A percentile compares a stretch with the other conserved stretches of the same genome.
phyloP scores from a whole-genome alignment of 2,329 filamentous ascomycete species.

The Dactylellina haptotyla region DNA sequence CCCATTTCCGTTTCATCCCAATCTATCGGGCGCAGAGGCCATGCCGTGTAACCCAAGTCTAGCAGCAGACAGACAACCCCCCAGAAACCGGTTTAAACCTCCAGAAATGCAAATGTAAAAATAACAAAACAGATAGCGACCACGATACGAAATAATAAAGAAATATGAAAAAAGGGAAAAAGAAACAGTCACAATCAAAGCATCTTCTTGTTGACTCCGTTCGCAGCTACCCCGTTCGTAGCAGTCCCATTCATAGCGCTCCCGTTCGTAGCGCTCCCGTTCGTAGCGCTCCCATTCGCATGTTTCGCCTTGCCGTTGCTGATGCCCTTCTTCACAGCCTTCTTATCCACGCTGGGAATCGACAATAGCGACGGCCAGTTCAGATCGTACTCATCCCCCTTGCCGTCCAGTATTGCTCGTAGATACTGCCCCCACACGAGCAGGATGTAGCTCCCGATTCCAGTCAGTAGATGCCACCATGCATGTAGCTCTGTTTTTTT shows the following conservation, averaged over 20 bases:
- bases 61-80: background rate
- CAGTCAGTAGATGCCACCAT: slow-evolving; percentile 78
- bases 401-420: slow-evolving; percentile 77
- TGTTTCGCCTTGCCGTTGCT: slow-evolving; percentile 11
- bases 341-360: slow-evolving; percentile 64
- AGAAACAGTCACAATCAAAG: no score
- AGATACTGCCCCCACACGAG: slow-evolving; percentile 82
- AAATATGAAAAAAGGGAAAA: background rate
- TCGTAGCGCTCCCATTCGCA: background rate
- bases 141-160: background rate
- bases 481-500: slow-evolving; percentile 59
- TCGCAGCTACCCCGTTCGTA: slow-evolving; percentile 2
- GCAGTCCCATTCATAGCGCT: background rate
- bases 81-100: background rate
- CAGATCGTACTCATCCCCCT: slow-evolving; percentile 76
- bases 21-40: slow-evolving; percentile 7
- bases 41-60: slow-evolving; percentile 16
- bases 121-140: background rate
- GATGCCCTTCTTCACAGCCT: slow-evolving; percentile 1
- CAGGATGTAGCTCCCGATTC: slow-evolving; percentile 83
- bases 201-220: slow-evolving; percentile 33
- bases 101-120: background rate
- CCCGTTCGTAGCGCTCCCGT: background rate
- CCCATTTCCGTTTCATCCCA: background rate
- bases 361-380: slow-evolving; percentile 73